Base-by-base conservation (phyloP, 208 protist species). In the Trypanosoma conorhini region DNA sequence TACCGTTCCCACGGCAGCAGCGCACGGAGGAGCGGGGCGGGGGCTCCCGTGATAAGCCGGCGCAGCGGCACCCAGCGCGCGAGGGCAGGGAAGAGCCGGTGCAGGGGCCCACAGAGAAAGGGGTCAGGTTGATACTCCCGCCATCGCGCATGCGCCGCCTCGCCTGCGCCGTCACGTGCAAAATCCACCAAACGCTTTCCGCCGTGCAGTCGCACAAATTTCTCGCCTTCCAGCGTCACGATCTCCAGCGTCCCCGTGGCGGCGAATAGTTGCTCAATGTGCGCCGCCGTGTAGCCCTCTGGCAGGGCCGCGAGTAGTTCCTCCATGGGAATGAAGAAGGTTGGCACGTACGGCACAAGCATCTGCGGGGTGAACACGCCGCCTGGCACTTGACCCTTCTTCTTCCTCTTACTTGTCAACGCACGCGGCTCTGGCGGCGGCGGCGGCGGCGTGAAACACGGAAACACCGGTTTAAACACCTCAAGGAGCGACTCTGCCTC, bases 311-410 rank as follows among this genome's bases (percentile, higher is more conserved):
- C 26, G 35, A 86, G 63, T n/a, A 91, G 54, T 40, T 60, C 65
- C 8, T 70, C 66, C 67, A 91, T 59, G 15, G 85, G 85, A 35
- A 91, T 77, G 57, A 91, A 91, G 63, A 77, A 83, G 0, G 77
- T 82, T 35, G 85, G 80, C 46, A 88, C n/a, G 65, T 81, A 60
- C 31, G 77, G 58, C 21, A 75, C 76, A 40, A 91, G 74, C 72
- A 79, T 80, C 57, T 74, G 56, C n/a, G 85, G 79, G 10, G 74
- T 83, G 57, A 90, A 87, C 55, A 70, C 40, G 4, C 61, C 62
- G n/a, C 33, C 54, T 4, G 48, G 44, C 1, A 62, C 44, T n/a
- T 50, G 19, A 15, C 46, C 46, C 22, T 75, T 75, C 8, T 64
- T 75, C 8, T 62, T 75, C 15, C 48, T 48, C 51, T 31, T 33